A percentile compares a stretch with the other conserved stretches of the same genome.
phyloP scores from a whole-genome alignment of 352 stramenopile species.

The Phytophthora pini region DNA sequence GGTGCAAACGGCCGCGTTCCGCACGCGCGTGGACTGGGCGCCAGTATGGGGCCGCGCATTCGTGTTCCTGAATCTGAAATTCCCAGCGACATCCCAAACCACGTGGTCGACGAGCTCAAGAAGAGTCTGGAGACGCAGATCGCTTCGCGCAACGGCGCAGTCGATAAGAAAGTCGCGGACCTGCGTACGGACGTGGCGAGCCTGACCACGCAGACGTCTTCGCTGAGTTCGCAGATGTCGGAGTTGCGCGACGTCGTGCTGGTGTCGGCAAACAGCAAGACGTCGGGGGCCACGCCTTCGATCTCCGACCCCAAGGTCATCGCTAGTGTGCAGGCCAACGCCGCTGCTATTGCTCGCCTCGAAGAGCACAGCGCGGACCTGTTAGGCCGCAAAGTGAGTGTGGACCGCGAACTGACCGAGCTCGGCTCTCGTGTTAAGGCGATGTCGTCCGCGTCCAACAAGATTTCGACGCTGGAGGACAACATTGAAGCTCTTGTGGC shows the following conservation, averaged over 20 bases:
- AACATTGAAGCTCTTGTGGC: conserved; percentile 62
- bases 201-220: conserved; percentile 50
- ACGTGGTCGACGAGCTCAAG: conserved; percentile 62
- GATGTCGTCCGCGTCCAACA: conserved; percentile 57
- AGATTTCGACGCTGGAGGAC: conserved; percentile 63
- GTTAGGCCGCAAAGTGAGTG: conserved; percentile 64
- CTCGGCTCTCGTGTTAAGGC: conserved; percentile 64
- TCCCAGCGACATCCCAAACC: conserved; percentile 49
- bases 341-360: conserved; percentile 66
- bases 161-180: conserved; percentile 77
- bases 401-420: conserved; percentile 71
- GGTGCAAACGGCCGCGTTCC: conserved; percentile 30
- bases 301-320: conserved; percentile 38
- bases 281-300: conserved; percentile 10
- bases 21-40: conserved; percentile 27
- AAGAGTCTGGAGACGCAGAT: conserved; percentile 79
- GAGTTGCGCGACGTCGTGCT: conserved; percentile 58
- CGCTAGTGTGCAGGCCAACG: conserved; percentile 48
- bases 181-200: conserved; percentile 65
- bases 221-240: conserved; percentile 50
- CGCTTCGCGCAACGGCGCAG: conserved; percentile 47
- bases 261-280: conserved; percentile 35
- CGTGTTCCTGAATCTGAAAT: conserved; percentile 53
- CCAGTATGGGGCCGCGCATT: conserved; percentile 43
- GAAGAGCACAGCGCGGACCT: conserved; percentile 77